Conservation (phyloP, 179 eudicot genomes). For the Patellifolia procumbens region DNA sequence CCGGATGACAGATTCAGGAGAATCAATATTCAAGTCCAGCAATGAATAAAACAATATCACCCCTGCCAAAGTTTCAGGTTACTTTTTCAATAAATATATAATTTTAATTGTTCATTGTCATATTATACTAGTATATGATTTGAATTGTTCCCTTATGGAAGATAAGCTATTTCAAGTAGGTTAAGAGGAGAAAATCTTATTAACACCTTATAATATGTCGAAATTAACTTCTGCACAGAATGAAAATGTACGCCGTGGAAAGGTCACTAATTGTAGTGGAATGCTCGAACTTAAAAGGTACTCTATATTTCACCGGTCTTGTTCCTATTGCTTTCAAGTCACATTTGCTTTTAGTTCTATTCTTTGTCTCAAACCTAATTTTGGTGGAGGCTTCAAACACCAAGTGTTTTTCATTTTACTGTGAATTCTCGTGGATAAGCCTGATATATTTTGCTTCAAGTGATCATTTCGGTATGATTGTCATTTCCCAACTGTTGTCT, state of each 20-base stretch:
- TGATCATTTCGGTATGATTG: not conserved
- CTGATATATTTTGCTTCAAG: not conserved
- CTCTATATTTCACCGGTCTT: not conserved
- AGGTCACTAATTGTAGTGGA: not conserved
- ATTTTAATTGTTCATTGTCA: not conserved
- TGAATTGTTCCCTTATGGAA: no score
- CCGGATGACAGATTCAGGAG: constrained; percentile 26
- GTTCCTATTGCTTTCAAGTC: not conserved
- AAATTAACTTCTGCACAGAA: not conserved
- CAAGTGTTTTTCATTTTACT: not conserved
- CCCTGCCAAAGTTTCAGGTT: constrained; percentile 50
- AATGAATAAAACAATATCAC: constrained; percentile 34
- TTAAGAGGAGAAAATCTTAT: not conserved
- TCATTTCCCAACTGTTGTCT: not conserved
- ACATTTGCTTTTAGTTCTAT: not conserved
- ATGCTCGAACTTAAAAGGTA: constrained; percentile 7
- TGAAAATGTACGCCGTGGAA: constrained; percentile 1
- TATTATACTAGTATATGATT: not conserved
- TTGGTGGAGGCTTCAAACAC: not conserved
- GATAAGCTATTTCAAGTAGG: not conserved
- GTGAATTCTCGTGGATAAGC: not conserved
- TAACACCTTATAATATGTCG: not conserved
- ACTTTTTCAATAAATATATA: constrained; percentile 7
- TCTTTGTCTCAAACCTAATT: not conserved
- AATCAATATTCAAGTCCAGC: constrained; percentile 28